These are phyloP conservation scores for Ambrosiella xylebori DNA, from an alignment of 2,329 filamentous ascomycete genomes.

Conservation along the genomic window DNA sequence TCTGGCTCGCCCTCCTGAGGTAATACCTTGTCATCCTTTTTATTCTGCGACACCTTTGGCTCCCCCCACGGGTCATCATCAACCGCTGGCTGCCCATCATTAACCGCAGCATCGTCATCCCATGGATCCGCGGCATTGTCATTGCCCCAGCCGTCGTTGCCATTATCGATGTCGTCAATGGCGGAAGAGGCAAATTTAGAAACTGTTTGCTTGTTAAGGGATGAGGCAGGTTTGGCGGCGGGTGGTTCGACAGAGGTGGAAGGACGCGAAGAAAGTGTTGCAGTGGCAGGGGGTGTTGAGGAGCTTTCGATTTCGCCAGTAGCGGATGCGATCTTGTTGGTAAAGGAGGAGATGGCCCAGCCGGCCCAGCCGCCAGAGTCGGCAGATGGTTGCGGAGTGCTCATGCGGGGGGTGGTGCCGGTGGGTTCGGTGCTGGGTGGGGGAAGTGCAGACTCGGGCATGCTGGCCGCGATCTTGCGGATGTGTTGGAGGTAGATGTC, in stretches of 20 bases:
- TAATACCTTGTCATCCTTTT: conserved; percentile 14
- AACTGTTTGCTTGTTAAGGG: conserved; percentile 39
- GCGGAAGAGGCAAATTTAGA: conserved; percentile 23
- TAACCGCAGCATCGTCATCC: conserved; percentile 44
- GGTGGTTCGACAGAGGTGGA: neutral
- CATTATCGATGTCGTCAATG: conserved; percentile 22
- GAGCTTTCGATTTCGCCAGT: conserved; percentile 66
- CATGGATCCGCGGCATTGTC: conserved; percentile 55
- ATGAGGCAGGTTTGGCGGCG: conserved; percentile 25
- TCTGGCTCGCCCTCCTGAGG: conserved; percentile 69
- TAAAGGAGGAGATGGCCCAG: conserved; percentile 97
- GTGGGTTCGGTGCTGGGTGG: conserved; percentile 38
- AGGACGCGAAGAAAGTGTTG: neutral
- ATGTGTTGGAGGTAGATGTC: conserved; percentile 73
- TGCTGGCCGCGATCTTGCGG: conserved; percentile 55
- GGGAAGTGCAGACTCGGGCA: conserved; percentile 68
- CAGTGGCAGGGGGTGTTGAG: neutral
- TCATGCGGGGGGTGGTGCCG: conserved; percentile 51
- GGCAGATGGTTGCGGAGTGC: conserved; percentile 45
- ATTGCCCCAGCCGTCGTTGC: conserved; percentile 23
- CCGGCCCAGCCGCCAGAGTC: conserved; percentile 50
- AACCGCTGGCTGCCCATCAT: conserved; percentile 18
- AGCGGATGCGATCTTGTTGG: conserved; percentile 74
- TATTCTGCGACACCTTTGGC: conserved; percentile 16
- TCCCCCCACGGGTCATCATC: conserved; percentile 24